Conservation (phyloP, 2,329 filamentous ascomycete species). For the Paraphoma chrysanthemicola region DNA sequence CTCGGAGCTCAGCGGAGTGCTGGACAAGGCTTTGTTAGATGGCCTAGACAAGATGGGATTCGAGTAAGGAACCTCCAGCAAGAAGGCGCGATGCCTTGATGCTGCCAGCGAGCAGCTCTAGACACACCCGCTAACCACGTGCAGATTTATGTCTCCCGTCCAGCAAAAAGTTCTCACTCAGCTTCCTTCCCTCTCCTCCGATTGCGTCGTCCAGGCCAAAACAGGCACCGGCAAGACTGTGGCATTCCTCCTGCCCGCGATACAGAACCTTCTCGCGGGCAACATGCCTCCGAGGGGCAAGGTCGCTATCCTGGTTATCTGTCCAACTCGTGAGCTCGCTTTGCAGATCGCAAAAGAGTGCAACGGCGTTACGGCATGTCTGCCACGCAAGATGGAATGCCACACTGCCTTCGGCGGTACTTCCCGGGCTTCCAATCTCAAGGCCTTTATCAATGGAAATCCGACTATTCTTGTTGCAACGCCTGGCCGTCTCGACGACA, state of each 20-base stretch:
- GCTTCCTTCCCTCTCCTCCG: conserved; percentile 56
- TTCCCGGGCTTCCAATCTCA: conserved; percentile 39
- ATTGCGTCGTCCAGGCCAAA: conserved; percentile 62
- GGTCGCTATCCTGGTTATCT: conserved; percentile 56
- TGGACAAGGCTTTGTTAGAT: conserved; percentile 37
- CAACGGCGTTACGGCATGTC: conserved; percentile 51
- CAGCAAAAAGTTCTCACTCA: conserved; percentile 61
- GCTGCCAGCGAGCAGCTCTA: not conserved
- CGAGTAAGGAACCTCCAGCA: conserved; percentile 29
- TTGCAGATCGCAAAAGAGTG: conserved; percentile 59
- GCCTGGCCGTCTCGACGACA: conserved; percentile 57
- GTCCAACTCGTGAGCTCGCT: conserved; percentile 58
- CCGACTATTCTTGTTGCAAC: conserved; percentile 57
- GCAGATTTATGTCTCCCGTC: conserved; percentile 59
- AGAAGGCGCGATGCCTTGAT: not conserved
- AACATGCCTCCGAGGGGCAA: conserved; percentile 44
- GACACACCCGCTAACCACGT: conserved; percentile 10
- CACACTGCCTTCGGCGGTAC: conserved; percentile 55
- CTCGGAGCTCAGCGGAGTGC: conserved; percentile 31
- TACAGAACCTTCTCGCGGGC: conserved; percentile 53
- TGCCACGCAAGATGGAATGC: conserved; percentile 49
- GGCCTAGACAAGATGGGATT: conserved; percentile 48
- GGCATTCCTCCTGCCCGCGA: conserved; percentile 56
- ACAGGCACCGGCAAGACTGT: conserved; percentile 60
- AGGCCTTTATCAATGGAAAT: conserved; percentile 43